Base-by-base conservation (phyloP, 2,329 filamentous ascomycete species). In the Trichoderma endophyticum region DNA sequence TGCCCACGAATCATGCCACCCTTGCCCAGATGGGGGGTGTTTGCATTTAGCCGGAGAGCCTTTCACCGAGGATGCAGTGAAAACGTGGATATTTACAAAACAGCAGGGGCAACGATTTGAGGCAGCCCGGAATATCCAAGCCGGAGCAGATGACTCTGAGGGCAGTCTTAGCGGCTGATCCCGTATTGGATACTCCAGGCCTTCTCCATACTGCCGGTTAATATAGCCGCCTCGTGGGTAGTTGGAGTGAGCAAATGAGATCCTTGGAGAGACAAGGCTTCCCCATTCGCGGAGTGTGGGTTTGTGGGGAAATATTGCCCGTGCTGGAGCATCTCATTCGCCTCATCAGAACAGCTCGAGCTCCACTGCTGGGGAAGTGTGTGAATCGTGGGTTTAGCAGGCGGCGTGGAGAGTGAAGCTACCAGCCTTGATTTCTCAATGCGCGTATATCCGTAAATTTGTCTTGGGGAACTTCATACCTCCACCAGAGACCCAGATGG, bases 171-270 rank as follows among this genome's bases (percentile, higher is more conserved):
- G 56, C 57, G 66, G 66, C 28, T 61, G 66, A 51, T 70, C 56
- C 66, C 56, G 57, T 70, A 70, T 68, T 68, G 34, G 65, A 59
- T 28, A 59, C 65, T 48, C 18, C 14, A 30, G 30, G 8, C 12
- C 62, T 48, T 12, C 57, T 51, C 57, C 66, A 61, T 62, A 70
- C 66, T 70, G 6, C 66, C 66, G 66, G 66, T 70, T 70, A 62
- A 70, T 70, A 70, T 69, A 69, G 66, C 66, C 66, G 66, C 66
- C 56, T 69, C 57, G 66, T 69, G 66, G 66, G 34, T 39, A 26
- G 64, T 59, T 59, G 32, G 51, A 57, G 64, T 67, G 30, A 54
- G 30, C 32, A 56, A 70, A 39, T 39, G 36, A 39, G 39, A 48
- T 48, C 65, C 65, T 28, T 62, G 66, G 26, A 32, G n/a, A 34